phyloP scores from a whole-genome alignment of 495 filamentous ascomycete genomes.

The Podospora didyma region DNA sequence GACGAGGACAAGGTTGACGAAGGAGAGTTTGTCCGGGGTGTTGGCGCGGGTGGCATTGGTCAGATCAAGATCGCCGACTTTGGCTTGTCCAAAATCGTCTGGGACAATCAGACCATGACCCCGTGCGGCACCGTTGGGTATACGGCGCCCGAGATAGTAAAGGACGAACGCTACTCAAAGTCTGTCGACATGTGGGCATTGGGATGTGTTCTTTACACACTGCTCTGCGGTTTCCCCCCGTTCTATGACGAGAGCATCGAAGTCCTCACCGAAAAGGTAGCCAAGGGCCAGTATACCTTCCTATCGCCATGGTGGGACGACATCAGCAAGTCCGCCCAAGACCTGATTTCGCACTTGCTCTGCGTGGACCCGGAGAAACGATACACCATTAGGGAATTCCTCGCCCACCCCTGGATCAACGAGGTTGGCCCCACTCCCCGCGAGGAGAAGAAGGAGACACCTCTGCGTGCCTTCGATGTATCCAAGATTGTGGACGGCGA shows the following conservation, averaged over 20 bases:
- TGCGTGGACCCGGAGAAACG: conserved; percentile 90
- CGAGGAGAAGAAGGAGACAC: conserved; percentile 59
- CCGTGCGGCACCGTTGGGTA: conserved; percentile 98
- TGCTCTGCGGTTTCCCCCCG: conserved; percentile 94
- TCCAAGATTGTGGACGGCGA: conserved; percentile 56
- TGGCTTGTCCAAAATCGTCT: conserved; percentile 93
- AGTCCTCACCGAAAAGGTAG: conserved; percentile 95
- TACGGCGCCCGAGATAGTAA: conserved; percentile 98
- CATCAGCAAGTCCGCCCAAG: conserved; percentile 92
- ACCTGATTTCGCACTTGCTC: conserved; percentile 87
- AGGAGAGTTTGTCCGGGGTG: conserved; percentile 81
- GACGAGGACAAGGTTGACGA: conserved; percentile 98
- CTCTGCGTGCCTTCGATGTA: conserved; percentile 51
- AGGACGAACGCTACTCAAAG: conserved; percentile 98
- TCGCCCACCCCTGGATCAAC: conserved; percentile 88
- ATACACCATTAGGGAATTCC: conserved; percentile 83
- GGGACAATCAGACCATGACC: conserved; percentile 99
- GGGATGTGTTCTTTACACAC: conserved; percentile 93
- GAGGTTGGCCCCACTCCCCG: conserved; percentile 48
- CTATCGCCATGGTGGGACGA: conserved; percentile 99
- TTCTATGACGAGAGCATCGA: conserved; percentile 99
- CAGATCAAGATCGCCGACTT: conserved; percentile 97
- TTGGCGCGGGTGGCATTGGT: conserved; percentile 90
- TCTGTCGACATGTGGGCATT: conserved; percentile 99
- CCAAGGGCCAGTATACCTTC: conserved; percentile 95